Evolutionary conservation across 2,329 filamentous ascomycete species (phyloP).

Genomic region (Domatiomyces catenatus): DNA sequence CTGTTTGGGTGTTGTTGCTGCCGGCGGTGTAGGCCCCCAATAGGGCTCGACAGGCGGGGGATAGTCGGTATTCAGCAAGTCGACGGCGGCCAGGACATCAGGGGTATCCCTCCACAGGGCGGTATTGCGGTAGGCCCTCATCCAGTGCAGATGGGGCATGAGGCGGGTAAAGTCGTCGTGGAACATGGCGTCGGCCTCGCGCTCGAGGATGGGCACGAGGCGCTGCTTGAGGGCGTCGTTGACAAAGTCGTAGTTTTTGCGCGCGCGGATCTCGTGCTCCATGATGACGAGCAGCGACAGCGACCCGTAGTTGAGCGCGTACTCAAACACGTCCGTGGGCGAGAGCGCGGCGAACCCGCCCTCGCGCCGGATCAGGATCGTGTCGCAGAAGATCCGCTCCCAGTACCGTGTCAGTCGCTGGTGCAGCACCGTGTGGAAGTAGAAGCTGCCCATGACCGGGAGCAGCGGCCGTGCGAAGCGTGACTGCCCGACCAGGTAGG

Average conservation of each 20-base stretch:
- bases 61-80: background rate
- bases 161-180: conserved; percentile 2
- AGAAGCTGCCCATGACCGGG: background rate
- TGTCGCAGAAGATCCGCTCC: conserved; percentile 7
- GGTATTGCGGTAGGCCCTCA: background rate
- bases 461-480: background rate
- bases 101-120: background rate
- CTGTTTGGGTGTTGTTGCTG: background rate
- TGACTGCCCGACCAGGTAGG: background rate
- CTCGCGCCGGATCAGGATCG: conserved; percentile 10
- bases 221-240: conserved; percentile 7
- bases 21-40: background rate
- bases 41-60: background rate
- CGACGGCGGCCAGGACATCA: background rate
- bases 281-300: conserved; percentile 3
- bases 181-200: conserved; percentile 6
- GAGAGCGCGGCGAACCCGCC: conserved; percentile 9
- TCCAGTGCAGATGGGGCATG: background rate
- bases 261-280: background rate
- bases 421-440: background rate
- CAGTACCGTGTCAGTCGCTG: conserved; percentile 4
- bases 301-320: conserved; percentile 8
- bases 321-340: conserved; percentile 12
- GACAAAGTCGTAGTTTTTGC: conserved; percentile 1
- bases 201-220: conserved; percentile 6